Evolutionary conservation across 1,284 basidiomycete genomes (phyloP).

Genomic region (Ustilago sp.): DNA sequence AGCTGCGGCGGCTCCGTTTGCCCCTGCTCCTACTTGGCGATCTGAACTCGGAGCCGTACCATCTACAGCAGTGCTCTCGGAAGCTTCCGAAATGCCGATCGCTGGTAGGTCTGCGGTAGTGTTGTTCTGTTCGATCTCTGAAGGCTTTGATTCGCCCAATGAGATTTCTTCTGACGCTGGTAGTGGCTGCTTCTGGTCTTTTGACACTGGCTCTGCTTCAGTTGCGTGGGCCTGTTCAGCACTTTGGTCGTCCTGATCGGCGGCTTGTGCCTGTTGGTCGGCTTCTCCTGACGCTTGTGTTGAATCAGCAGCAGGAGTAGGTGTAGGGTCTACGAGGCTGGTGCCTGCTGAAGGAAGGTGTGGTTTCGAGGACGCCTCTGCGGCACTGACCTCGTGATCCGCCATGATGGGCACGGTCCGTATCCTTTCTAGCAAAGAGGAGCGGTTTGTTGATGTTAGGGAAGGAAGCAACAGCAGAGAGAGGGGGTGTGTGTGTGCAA

Average conservation of each 20-base stretch:
- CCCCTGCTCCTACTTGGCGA: background rate
- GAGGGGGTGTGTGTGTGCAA: background rate
- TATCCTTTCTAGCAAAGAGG: background rate
- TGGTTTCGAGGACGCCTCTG: conserved; percentile 33
- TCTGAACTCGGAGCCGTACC: background rate
- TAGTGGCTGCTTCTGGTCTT: conserved; percentile 9
- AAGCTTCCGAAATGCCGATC: conserved; percentile 27
- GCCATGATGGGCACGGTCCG: conserved; percentile 33
- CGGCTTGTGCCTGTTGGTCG: conserved; percentile 1
- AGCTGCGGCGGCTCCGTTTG: background rate
- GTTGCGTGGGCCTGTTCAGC: background rate
- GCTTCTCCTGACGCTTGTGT: background rate
- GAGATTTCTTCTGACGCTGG: conserved; percentile 26
- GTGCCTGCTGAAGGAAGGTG: conserved; percentile 41
- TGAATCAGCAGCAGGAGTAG: background rate
- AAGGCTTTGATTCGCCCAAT: conserved; percentile 6
- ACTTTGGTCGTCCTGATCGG: background rate
- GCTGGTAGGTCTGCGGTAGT: conserved; percentile 12
- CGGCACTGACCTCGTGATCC: conserved; percentile 25
- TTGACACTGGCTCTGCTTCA: background rate
- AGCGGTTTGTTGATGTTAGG: conserved; percentile 72
- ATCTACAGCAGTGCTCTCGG: background rate
- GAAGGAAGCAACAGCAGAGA: background rate
- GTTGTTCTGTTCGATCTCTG: background rate
- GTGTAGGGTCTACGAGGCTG: conserved; percentile 32